Percentiles rank a stretch among this genome's conserved stretches.
Evolutionary conservation across 2,329 filamentous ascomycete genomes (phyloP).

Genomic region (Lachnellula cervina): DNA sequence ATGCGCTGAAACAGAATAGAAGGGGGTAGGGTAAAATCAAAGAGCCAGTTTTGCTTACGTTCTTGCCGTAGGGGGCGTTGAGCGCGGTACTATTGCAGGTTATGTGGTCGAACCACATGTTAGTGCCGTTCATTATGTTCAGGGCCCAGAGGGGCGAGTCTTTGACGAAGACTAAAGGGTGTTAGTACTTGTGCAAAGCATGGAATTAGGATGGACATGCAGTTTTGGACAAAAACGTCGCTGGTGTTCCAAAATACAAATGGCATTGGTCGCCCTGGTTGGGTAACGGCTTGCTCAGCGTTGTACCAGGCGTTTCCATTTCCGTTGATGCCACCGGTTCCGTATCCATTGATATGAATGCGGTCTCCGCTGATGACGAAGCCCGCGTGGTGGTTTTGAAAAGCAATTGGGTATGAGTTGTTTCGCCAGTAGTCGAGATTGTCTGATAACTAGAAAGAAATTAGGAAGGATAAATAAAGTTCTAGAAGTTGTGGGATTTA

Average conservation of each 20-base stretch:
- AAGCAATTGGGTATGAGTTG: constrained; percentile 47
- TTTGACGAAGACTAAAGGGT: constrained; percentile 38
- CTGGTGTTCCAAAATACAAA: constrained; percentile 55
- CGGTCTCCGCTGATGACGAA: constrained; percentile 46
- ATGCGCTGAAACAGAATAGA: too few species aligned
- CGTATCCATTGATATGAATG: constrained; percentile 48
- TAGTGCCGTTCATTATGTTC: constrained; percentile 54
- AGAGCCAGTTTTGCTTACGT: too few species aligned
- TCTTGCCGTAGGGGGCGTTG: constrained; percentile 41
- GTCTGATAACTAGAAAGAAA: constrained; percentile 37
- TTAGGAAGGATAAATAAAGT: not conserved
- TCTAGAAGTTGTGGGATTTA: constrained; percentile 1
- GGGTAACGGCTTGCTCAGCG: constrained; percentile 41
- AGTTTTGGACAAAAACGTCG: constrained; percentile 49
- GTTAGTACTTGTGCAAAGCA: not conserved
- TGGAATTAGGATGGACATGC: constrained; percentile 11
- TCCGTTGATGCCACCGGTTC: constrained; percentile 49
- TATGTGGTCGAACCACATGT: constrained; percentile 48
- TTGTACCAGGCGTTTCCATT: constrained; percentile 52
- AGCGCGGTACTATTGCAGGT: constrained; percentile 46
- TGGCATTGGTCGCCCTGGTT: constrained; percentile 50
- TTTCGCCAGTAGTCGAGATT: constrained; percentile 51
- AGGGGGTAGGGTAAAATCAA: too few species aligned
- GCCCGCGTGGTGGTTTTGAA: constrained; percentile 52
- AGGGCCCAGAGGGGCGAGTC: constrained; percentile 49